Conservation (phyloP, 345 rosid species). For the Moricandia moricandioides region DNA sequence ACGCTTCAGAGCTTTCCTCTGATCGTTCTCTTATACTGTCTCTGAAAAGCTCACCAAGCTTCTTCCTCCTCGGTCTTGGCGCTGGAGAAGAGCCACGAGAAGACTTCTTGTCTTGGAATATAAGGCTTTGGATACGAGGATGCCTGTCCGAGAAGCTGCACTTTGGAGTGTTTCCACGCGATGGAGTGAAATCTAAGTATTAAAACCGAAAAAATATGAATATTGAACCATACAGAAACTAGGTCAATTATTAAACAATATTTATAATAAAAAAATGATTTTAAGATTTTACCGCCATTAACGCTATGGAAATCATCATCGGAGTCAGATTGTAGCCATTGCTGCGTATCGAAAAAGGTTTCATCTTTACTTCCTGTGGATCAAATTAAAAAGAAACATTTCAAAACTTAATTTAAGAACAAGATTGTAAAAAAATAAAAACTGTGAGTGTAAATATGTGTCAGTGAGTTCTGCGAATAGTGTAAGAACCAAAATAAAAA, state of each 20-base stretch:
- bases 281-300: conserved; percentile 57
- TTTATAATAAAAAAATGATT: background rate
- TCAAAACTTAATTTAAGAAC: background rate
- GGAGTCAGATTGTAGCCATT: conserved; percentile 85
- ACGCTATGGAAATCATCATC: conserved; percentile 95
- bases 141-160: conserved; percentile 46
- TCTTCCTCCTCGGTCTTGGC: conserved; percentile 56
- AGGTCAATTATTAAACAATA: background rate
- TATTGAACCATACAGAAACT: background rate
- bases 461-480: no score
- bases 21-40: conserved; percentile 52
- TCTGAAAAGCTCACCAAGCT: conserved; percentile 67
- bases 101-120: conserved; percentile 33
- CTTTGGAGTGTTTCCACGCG: conserved; percentile 80
- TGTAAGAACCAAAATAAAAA: no score
- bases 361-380: conserved; percentile 84
- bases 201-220: background rate
- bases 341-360: conserved; percentile 70
- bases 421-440: no score
- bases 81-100: conserved; percentile 41
- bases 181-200: conserved; percentile 81
- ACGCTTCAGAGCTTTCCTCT: conserved; percentile 28
- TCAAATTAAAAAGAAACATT: conserved; percentile 8
- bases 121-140: conserved; percentile 39
- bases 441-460: no score